Base-by-base conservation (phyloP, 1,284 basidiomycete species). In the Fistulinella staudtii region DNA sequence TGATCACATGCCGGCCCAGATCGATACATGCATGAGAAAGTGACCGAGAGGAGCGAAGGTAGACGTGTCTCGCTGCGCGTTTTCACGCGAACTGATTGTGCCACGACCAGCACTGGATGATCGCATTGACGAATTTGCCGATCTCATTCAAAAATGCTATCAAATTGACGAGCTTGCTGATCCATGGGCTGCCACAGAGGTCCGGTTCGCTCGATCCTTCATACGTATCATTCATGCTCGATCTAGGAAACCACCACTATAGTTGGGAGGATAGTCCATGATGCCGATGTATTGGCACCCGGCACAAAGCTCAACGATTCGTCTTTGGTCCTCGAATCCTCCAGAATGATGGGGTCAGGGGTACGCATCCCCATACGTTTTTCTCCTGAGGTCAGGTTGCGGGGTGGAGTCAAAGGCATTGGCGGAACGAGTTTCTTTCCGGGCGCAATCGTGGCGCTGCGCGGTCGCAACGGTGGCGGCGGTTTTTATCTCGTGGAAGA, bases 11-110 rank as follows among this genome's bases (percentile, higher is more conserved):
- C 8, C 5, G 13, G 6, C 17, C 24, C 50, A 91, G 88, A 93
- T 69, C 80, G 87, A 23, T 96, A 96, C 65, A 94, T 95, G 91
- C 92, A 89, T 60, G 92, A 95, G 64, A 92, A 90, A 67, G 73
- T 88, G 15, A 79, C 80, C 1, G 87, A 89, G 57, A 74, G 92
- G 27, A 85, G 89, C 50, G 85, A 87, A 73, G 80, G 89, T 89
- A 56, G 47, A 66, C 20, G 13, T 53, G 18, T 20, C 5, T 39
- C n/a, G 39, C 24, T 36, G 18, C 3, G 29, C 23, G n/a, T 9
- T 20, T 33, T 30, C 2, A 9, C 4, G 13, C 5, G 9, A 17
- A 24, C 42, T 53, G 37, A 36, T 43, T 30, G 4, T 10, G 35
- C 14, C 18, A 36, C 8, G 25, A 30, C 22, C 45, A 90, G 88